Evolutionary conservation across 176 grass and related monocot genomes (phyloP).

Genomic region (Dactylis glomerata): DNA sequence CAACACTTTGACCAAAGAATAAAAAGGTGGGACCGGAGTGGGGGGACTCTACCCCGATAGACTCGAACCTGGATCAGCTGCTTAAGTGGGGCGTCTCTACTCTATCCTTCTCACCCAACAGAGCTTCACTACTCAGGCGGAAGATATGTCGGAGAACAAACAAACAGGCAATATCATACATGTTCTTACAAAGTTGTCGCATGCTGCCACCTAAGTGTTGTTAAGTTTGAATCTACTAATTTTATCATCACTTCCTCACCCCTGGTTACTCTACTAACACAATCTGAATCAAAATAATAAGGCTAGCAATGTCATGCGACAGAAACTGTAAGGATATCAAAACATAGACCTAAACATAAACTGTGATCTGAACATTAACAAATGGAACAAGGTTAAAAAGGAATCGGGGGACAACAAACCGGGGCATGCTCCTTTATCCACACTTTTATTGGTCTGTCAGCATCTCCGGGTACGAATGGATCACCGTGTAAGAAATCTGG

Average conservation of each 20-base stretch:
- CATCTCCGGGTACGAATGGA: conserved; percentile 37
- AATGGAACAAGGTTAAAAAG: neutral
- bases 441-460: conserved; percentile 30
- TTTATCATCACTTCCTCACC: neutral
- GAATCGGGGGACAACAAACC: conserved; percentile 33
- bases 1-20: neutral
- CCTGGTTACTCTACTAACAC: neutral
- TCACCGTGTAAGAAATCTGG: conserved; percentile 78
- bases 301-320: neutral
- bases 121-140: neutral
- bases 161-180: neutral
- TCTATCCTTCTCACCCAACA: neutral
- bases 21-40: neutral
- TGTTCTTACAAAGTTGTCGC: neutral
- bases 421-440: conserved; percentile 55
- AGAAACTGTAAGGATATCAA: neutral
- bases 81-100: neutral
- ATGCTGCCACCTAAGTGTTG: neutral
- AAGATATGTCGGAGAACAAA: neutral
- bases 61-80: neutral
- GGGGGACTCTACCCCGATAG: neutral
- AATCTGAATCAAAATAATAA: neutral
- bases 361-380: neutral
- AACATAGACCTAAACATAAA: neutral
- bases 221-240: neutral